A percentile compares a stretch with the other conserved stretches of the same genome.
Evolutionary conservation across 306 rosid genomes (phyloP).

Genomic region (Ochetophila trinervis): DNA sequence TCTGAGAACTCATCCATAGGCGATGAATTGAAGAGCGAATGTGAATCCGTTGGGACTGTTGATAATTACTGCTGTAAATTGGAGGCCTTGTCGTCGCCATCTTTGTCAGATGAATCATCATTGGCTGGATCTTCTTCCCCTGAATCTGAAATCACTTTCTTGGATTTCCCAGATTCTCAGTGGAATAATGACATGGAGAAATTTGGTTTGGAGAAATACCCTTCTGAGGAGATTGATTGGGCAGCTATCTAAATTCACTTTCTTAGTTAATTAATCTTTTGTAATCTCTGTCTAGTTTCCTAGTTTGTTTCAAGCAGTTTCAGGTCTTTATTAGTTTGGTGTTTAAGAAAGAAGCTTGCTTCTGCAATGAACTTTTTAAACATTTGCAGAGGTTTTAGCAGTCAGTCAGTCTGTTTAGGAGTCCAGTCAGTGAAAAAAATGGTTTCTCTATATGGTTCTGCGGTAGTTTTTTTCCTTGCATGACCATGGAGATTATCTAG

Average conservation of each 20-base stretch:
- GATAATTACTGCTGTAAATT: conserved; percentile 26
- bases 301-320: conserved; percentile 6
- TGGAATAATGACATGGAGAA: conserved; percentile 41
- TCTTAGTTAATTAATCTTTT: neutral
- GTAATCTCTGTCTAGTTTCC: neutral
- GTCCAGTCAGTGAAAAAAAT: neutral
- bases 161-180: conserved; percentile 48
- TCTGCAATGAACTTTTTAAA: conserved; percentile 72
- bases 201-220: conserved; percentile 70
- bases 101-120: conserved; percentile 36
- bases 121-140: conserved; percentile 55
- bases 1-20: conserved; percentile 2
- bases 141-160: conserved; percentile 52
- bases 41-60: conserved; percentile 7
- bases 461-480: conserved; percentile 59
- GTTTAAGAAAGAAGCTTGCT: conserved; percentile 24
- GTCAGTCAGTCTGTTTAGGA: conserved; percentile 11
- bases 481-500: conserved; percentile 33
- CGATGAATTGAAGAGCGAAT: conserved; percentile 21
- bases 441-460: conserved; percentile 26
- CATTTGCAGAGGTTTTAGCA: conserved; percentile 59
- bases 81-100: conserved; percentile 31
- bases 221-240: conserved; percentile 95
- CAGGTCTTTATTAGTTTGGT: conserved; percentile 4
- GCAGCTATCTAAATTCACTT: conserved; percentile 42